Base-by-base conservation (phyloP, 1,139 yeast species). In the Geotrichum klebahnii region DNA sequence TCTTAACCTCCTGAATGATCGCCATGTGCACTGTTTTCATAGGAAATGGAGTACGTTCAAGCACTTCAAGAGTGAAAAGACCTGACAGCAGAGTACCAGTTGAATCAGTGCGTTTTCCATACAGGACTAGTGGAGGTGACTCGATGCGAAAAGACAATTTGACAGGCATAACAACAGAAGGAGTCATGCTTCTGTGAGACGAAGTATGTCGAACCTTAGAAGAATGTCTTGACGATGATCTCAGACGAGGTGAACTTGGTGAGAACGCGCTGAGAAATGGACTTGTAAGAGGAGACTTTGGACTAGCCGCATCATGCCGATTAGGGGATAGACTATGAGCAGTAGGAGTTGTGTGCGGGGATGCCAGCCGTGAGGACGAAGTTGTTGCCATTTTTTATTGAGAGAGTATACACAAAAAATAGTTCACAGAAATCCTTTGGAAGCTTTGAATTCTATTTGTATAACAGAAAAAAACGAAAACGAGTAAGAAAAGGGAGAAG, bases 21-120 rank as follows among this genome's bases (percentile, higher is more conserved):
- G 80, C 74, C 53, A 92, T 67, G 2, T 80, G 73, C 10, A 89
- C 94, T 2, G 75, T 64, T 28, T 75, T 76, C 50, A 87, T 66
- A 62, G 68, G 54, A 58, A 77, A 54, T 16, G 50, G 46, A n/a
- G 36, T 32, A 2, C 63, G 55, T 16, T 59, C 55, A 5, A 55
- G 54, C 33, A 70, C 68, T 23, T 65, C 61, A 48, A 71, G 60
- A 49, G 64, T 65, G 54, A 71, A 70, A 14, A 87, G 72, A 0
- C 98, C 98, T 23, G 90, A 81, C 28, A 94, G 70, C 34, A 92
- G 75, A 1, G 96, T 84, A 0, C 98, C 98, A 0, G 95, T 76
- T 1, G 94, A 82, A 53, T 87, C 95, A 6, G 70, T 66, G 3
- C 92, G 85, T 2, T 76, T 69, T 0, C 98, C 98, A 63, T 84